These are phyloP conservation scores for Lecanoromycetidae sp. DNA, from an alignment of 2,329 filamentous ascomycete species.

Conservation along the genomic window DNA sequence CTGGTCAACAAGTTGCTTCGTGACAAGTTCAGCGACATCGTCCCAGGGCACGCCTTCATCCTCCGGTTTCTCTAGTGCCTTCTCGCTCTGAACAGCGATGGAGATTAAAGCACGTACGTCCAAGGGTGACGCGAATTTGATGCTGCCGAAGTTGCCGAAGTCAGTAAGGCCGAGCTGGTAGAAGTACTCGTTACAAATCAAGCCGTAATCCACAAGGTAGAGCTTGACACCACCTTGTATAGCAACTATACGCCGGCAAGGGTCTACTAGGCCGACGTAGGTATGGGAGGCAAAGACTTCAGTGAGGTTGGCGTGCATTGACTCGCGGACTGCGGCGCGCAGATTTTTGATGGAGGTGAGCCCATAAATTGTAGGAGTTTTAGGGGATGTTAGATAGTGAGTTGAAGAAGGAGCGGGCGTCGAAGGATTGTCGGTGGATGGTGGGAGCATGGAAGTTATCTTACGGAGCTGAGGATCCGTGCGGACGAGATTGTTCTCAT, in stretches of 20 bases:
- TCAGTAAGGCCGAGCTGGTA: conserved; percentile 92
- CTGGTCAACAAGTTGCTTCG: conserved; percentile 57
- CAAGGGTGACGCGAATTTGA: conserved; percentile 67
- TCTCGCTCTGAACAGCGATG: conserved; percentile 62
- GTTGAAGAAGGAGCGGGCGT: conserved; percentile 24
- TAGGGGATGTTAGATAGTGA: conserved; percentile 38
- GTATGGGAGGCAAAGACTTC: conserved; percentile 80
- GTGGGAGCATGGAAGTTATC: conserved; percentile 91
- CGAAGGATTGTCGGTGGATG: conserved; percentile 38
- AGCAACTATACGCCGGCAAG: conserved; percentile 72
- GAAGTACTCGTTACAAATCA: conserved; percentile 77
- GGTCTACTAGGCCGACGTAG: conserved; percentile 88
- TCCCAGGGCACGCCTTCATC: conserved; percentile 44
- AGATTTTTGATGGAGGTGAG: conserved; percentile 79
- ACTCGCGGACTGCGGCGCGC: conserved; percentile 64
- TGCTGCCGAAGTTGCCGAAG: conserved; percentile 84
- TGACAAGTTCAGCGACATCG: conserved; percentile 53
- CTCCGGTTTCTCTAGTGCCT: conserved; percentile 35
- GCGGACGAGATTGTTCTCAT: conserved; percentile 79
- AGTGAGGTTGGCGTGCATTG: conserved; percentile 73
- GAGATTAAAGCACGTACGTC: conserved; percentile 57
- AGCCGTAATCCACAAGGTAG: conserved; percentile 85
- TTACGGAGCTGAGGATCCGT: conserved; percentile 84
- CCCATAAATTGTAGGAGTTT: conserved; percentile 56
- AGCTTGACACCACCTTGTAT: conserved; percentile 88